Evolutionary conservation across 2,329 filamentous ascomycete genomes (phyloP).

Genomic region (Elsinoe necatrix): DNA sequence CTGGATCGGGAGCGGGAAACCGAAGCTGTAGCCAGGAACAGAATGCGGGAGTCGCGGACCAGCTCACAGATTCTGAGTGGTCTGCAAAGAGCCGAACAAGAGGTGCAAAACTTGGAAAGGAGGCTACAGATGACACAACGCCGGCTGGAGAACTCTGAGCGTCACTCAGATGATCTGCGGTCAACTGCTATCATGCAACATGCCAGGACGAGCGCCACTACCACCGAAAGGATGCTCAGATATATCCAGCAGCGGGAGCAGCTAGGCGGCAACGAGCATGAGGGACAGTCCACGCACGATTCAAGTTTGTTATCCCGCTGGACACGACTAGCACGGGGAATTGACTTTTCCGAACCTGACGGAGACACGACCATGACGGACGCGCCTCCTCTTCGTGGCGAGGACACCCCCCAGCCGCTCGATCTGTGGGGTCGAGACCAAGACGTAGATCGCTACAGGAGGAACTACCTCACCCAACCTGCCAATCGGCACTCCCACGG

Average conservation of each 20-base stretch:
- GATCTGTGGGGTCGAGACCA: not conserved
- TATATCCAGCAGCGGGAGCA: conserved; percentile 34
- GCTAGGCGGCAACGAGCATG: conserved; percentile 17
- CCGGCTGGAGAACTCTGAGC: conserved; percentile 25
- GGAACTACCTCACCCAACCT: not conserved
- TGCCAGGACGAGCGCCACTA: conserved; percentile 24
- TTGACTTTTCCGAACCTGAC: not conserved
- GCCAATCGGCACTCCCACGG: not conserved
- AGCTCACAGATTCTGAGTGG: conserved; percentile 17
- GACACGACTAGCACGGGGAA: not conserved
- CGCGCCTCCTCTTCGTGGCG: conserved; percentile 2
- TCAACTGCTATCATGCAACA: conserved; percentile 28
- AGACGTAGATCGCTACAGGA: not conserved
- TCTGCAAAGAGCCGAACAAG: conserved; percentile 20
- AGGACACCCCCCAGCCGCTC: not conserved
- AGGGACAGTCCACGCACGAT: conserved; percentile 15
- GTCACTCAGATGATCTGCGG: conserved; percentile 24
- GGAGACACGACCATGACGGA: conserved; percentile 6
- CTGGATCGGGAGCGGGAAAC: conserved; percentile 28
- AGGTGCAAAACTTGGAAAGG: conserved; percentile 22
- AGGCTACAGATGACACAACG: conserved; percentile 25
- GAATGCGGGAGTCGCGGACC: conserved; percentile 17
- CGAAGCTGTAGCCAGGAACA: conserved; percentile 22
- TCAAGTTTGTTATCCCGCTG: conserved; percentile 9
- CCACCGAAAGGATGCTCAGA: conserved; percentile 33